Percentiles rank a stretch among this genome's conserved stretches.
Conservation (phyloP, 768 basidiomycete species). For the Boletus patriciae region DNA sequence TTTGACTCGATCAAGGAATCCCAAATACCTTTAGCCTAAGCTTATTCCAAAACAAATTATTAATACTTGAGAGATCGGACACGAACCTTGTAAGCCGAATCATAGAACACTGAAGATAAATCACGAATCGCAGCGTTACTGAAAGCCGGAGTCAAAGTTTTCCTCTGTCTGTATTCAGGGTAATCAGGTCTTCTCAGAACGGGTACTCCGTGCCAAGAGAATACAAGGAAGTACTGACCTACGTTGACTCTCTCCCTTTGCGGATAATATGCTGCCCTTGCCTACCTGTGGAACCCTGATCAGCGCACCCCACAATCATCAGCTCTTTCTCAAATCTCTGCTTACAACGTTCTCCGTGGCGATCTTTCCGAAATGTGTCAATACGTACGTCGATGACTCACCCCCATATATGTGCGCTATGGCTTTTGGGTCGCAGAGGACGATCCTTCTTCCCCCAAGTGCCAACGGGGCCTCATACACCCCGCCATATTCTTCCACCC, state of each 20-base stretch:
- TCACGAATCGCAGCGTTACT: slow-evolving; percentile 41
- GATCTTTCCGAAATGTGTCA: slow-evolving; percentile 21
- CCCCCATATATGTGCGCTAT: slow-evolving; percentile 49
- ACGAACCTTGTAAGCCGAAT: slow-evolving; percentile 44
- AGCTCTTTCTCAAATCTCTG: background rate
- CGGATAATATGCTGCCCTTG: slow-evolving; percentile 38
- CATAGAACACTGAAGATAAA: slow-evolving; percentile 39
- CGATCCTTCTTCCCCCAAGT: slow-evolving; percentile 36
- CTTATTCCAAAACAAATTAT: background rate
- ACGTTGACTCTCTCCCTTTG: slow-evolving; percentile 45
- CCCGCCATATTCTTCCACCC: slow-evolving; percentile 49
- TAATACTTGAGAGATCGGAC: background rate
- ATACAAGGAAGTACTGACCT: slow-evolving; percentile 25
- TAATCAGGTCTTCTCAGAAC: slow-evolving; percentile 1
- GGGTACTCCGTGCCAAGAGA: slow-evolving; percentile 21
- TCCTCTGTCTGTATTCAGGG: slow-evolving; percentile 38
- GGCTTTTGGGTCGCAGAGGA: slow-evolving; percentile 51
- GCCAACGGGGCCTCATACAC: slow-evolving; percentile 42
- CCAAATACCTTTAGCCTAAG: slow-evolving; percentile 34
- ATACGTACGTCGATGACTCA: slow-evolving; percentile 44
- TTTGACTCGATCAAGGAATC: slow-evolving; percentile 28
- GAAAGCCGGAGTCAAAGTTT: slow-evolving; percentile 42
- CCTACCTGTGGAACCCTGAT: slow-evolving; percentile 29
- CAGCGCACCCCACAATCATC: background rate
- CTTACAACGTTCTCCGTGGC: slow-evolving; percentile 29